Conservation (phyloP, 2,329 filamentous ascomycete genomes). For the Phoma sp. region DNA sequence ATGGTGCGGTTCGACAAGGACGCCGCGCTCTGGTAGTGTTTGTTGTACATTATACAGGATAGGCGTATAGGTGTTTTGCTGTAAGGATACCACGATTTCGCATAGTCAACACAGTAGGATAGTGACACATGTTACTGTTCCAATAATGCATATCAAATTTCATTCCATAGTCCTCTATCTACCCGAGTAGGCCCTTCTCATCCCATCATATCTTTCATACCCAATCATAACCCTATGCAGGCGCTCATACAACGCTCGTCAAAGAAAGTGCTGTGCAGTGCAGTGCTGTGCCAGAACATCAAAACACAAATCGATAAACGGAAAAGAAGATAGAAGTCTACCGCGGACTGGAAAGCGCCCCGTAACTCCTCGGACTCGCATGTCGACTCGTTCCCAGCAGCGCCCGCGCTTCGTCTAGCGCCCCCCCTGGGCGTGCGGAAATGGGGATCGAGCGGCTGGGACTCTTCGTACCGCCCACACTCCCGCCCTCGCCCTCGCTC, state of each 20-base stretch:
- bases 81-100: conserved; percentile 7
- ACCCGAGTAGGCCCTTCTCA: too few species aligned
- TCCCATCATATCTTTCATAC: too few species aligned
- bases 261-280: too few species aligned
- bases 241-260: too few species aligned
- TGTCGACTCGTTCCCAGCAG: conserved; percentile 40
- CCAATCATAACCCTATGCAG: too few species aligned
- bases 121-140: neutral
- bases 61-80: conserved; percentile 5
- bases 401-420: conserved; percentile 47
- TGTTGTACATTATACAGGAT: neutral
- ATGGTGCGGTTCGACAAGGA: conserved; percentile 88
- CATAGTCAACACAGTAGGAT: neutral
- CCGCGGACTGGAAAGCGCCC: conserved; percentile 14
- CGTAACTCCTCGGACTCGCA: conserved; percentile 46
- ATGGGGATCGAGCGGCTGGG: conserved; percentile 26
- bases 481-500: conserved; percentile 20
- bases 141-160: neutral
- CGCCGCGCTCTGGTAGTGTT: conserved; percentile 67
- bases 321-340: neutral
- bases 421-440: conserved; percentile 20
- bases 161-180: too few species aligned
- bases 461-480: too few species aligned
- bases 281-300: too few species aligned
- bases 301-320: too few species aligned